phyloP scores from a whole-genome alignment of 768 basidiomycete genomes.

The Mycena floridula region DNA sequence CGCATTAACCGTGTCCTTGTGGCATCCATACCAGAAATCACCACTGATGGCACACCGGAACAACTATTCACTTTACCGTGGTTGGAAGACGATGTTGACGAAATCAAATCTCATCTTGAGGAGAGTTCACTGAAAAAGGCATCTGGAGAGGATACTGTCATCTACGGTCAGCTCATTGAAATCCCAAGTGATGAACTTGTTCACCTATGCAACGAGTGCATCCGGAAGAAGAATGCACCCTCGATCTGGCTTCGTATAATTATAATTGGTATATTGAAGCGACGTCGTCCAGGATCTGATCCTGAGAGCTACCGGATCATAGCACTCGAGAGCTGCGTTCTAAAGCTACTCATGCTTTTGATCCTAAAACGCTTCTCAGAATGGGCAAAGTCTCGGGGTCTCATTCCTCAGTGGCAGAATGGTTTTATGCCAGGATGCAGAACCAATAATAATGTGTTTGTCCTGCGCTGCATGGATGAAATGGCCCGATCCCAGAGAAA shows the following conservation, averaged over 20 bases:
- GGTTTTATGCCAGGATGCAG: too few species aligned
- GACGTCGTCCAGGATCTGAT: not conserved
- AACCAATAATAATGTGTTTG: too few species aligned
- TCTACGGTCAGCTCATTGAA: not conserved
- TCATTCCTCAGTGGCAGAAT: too few species aligned
- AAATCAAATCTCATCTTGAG: not conserved
- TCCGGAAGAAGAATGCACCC: not conserved
- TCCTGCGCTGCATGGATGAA: too few species aligned
- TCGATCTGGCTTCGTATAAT: conserved; percentile 4
- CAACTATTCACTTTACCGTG: conserved; percentile 6
- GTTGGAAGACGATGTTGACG: not conserved
- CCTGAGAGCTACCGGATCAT: too few species aligned
- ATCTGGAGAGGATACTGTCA: not conserved
- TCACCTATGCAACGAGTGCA: not conserved
- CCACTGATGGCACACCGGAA: conserved; percentile 5
- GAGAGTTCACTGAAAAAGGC: not conserved
- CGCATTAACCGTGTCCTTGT: not conserved
- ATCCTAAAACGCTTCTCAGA: too few species aligned
- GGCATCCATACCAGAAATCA: conserved; percentile 2
- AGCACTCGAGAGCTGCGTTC: too few species aligned
- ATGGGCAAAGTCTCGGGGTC: too few species aligned
- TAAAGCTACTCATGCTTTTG: too few species aligned
- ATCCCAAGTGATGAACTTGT: not conserved
- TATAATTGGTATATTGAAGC: not conserved
- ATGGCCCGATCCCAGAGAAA: too few species aligned